Conservation (phyloP, 2,329 filamentous ascomycete genomes). For the Sporothrix dimorphospora region DNA sequence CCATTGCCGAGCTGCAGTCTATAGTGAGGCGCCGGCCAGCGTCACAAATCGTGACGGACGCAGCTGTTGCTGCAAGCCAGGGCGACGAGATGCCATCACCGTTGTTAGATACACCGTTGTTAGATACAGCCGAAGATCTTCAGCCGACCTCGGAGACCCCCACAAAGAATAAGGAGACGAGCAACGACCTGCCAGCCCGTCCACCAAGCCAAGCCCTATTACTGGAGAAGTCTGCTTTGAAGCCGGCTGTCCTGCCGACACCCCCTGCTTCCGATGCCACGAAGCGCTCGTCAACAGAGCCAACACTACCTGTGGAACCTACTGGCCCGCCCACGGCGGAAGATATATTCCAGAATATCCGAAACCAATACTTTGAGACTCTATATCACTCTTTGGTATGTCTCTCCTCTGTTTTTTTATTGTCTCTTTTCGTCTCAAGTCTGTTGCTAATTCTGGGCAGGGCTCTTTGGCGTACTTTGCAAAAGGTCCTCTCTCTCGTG, state of each 20-base stretch:
- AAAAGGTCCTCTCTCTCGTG: constrained; percentile 77
- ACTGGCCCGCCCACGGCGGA: constrained; percentile 49
- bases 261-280: constrained; percentile 26
- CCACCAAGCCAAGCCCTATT: background rate
- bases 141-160: background rate
- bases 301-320: background rate
- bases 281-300: constrained; percentile 7
- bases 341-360: constrained; percentile 61
- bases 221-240: background rate
- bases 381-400: constrained; percentile 66
- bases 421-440: background rate
- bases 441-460: constrained; percentile 44
- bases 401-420: constrained; percentile 29
- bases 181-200: constrained; percentile 13
- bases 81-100: background rate
- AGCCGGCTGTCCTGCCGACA: constrained; percentile 17
- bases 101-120: background rate
- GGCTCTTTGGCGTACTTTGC: constrained; percentile 82
- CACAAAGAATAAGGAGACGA: background rate
- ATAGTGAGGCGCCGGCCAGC: constrained; percentile 58
- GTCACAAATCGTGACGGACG: constrained; percentile 48
- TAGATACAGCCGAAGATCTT: background rate
- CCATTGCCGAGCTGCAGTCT: constrained; percentile 66
- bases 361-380: constrained; percentile 61
- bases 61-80: constrained; percentile 35